A percentile compares a stretch with the other conserved stretches of the same genome.
These are phyloP conservation scores for Eucalyptus globulus DNA, from an alignment of 345 rosid species.

Conservation along the genomic window DNA sequence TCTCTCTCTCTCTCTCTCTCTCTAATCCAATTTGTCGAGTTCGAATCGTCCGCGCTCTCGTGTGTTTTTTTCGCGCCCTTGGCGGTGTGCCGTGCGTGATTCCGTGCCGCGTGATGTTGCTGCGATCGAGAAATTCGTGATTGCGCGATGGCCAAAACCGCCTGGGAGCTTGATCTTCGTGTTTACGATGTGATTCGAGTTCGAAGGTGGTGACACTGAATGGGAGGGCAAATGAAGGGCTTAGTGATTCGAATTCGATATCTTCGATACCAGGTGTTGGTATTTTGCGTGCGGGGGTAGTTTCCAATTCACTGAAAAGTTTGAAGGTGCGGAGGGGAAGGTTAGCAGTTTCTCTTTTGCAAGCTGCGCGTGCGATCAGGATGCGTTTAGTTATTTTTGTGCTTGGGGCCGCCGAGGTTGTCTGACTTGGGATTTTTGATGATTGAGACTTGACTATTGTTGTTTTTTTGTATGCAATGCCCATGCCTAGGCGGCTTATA, in stretches of 20 bases:
- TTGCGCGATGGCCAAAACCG: neutral
- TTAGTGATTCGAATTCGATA: neutral
- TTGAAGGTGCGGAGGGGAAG: neutral
- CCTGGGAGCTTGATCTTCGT: neutral
- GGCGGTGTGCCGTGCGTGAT: neutral
- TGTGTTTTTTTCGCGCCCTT: neutral
- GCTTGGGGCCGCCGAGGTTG: neutral
- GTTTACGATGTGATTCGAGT: neutral
- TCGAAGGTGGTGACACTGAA: neutral
- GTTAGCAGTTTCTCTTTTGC: neutral
- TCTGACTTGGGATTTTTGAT: neutral
- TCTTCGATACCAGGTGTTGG: neutral
- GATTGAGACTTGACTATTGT: neutral
- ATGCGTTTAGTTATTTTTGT: neutral
- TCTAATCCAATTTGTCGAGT: neutral
- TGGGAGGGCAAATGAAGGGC: neutral
- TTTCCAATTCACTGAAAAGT: neutral
- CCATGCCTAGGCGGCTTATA: slow-evolving; percentile 37
- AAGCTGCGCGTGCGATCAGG: neutral
- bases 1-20: neutral
- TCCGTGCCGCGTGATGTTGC: neutral
- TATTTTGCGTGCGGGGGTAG: neutral
- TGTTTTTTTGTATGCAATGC: neutral
- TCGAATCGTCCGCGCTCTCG: neutral
- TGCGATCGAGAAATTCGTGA: neutral